phyloP scores from a whole-genome alignment of 2,329 filamentous ascomycete species.

The Cytospora mali region DNA sequence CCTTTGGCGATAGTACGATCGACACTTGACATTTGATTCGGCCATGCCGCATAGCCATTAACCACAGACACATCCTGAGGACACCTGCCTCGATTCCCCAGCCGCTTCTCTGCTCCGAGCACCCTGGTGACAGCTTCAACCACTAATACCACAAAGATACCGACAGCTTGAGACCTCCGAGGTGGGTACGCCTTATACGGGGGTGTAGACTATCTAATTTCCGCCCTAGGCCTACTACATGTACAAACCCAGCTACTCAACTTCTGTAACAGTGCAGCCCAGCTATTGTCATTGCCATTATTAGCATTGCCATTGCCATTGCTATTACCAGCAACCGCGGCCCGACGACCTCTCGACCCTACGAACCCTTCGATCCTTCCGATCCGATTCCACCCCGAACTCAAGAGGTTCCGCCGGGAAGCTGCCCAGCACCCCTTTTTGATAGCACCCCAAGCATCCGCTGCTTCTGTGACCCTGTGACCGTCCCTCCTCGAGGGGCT shows the following conservation, averaged over 20 bases:
- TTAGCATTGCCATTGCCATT: no score
- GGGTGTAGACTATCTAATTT: background rate
- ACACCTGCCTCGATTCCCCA: slow-evolving; percentile 4
- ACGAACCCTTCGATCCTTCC: background rate
- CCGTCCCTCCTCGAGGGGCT: slow-evolving; percentile 9
- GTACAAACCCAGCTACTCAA: background rate
- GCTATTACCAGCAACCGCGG: background rate
- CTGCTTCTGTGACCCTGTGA: slow-evolving; percentile 5
- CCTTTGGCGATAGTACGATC: background rate
- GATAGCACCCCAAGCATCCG: background rate
- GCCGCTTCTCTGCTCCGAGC: slow-evolving; percentile 7
- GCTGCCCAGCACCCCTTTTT: background rate
- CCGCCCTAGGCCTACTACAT: background rate
- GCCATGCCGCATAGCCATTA: slow-evolving; percentile 15
- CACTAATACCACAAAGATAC: background rate
- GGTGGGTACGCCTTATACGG: background rate
- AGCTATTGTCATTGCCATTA: background rate
- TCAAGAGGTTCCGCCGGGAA: background rate
- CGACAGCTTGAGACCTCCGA: background rate
- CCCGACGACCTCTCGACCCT: background rate
- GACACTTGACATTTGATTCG: background rate
- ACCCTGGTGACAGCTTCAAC: slow-evolving; percentile 11
- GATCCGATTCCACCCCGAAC: background rate
- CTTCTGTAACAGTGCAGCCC: background rate
- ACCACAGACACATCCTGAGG: slow-evolving; percentile 13